These are phyloP conservation scores for Aspergillus thermomutatus DNA, from an alignment of 2,329 filamentous ascomycete genomes.

Conservation along the genomic window DNA sequence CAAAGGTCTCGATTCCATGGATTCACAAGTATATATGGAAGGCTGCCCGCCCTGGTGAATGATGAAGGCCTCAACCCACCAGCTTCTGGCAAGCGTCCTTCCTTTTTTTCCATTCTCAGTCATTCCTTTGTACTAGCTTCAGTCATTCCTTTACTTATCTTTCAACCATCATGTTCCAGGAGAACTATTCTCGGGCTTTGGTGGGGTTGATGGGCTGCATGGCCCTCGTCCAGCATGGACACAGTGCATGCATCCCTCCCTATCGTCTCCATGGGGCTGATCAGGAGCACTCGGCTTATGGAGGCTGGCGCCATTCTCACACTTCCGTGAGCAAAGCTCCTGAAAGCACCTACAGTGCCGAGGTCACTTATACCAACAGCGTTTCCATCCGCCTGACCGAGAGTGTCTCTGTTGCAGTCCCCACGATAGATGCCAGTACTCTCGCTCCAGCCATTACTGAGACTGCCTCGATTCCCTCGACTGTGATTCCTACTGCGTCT, in stretches of 20 bases:
- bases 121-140: neutral
- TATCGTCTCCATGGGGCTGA: neutral
- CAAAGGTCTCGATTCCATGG: neutral
- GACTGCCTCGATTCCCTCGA: neutral
- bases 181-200: neutral
- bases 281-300: neutral
- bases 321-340: neutral
- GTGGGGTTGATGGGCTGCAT: neutral
- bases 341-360: neutral
- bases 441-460: neutral
- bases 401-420: too few species aligned
- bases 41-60: neutral
- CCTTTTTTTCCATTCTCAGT: neutral
- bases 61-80: neutral
- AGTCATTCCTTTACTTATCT: neutral
- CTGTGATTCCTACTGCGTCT: neutral
- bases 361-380: too few species aligned
- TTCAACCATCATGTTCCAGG: neutral
- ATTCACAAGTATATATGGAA: neutral
- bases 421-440: neutral
- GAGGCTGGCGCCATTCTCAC: neutral
- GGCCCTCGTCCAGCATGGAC: neutral
- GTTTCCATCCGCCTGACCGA: too few species aligned
- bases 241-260: neutral
- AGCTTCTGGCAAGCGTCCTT: neutral